A percentile compares a stretch with the other conserved stretches of the same genome.
Evolutionary conservation across 2,329 filamentous ascomycete species (phyloP).

Genomic region (Colletotrichum tamarilloi): DNA sequence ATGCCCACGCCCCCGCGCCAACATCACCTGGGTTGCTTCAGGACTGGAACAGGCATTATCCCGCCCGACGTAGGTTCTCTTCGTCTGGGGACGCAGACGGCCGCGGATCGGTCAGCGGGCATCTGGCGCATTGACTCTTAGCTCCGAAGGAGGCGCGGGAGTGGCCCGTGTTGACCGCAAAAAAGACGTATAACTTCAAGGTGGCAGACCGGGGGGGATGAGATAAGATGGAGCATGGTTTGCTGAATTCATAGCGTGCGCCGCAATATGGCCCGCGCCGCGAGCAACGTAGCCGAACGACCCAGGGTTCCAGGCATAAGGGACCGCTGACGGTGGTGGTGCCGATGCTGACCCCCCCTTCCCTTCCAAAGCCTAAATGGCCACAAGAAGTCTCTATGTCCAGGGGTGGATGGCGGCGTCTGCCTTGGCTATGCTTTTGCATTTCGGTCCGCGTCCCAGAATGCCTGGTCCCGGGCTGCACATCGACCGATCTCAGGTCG

Average conservation of each 20-base stretch:
- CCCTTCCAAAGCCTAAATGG: background rate
- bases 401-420: background rate
- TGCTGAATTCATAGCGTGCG: background rate
- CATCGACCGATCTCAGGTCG: slow-evolving; percentile 22
- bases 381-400: background rate
- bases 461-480: slow-evolving; percentile 12
- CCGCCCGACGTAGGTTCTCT: background rate
- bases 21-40: background rate
- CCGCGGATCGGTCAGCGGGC: slow-evolving; percentile 15
- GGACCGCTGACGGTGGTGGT: background rate
- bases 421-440: slow-evolving; percentile 15
- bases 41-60: background rate
- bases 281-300: slow-evolving; percentile 17
- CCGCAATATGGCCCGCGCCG: slow-evolving; percentile 20
- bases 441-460: slow-evolving; percentile 24
- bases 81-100: background rate
- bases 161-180: background rate
- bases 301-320: background rate
- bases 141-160: slow-evolving; percentile 1
- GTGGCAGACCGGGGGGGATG: slow-evolving; percentile 13
- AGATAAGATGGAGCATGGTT: slow-evolving; percentile 9
- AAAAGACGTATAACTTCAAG: background rate
- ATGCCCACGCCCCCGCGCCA: background rate
- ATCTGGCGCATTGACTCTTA: background rate
- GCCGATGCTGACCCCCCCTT: background rate